These are phyloP conservation scores for Phaeophleospora eucalypticola DNA, from an alignment of 2,329 filamentous ascomycete species.

Conservation along the genomic window DNA sequence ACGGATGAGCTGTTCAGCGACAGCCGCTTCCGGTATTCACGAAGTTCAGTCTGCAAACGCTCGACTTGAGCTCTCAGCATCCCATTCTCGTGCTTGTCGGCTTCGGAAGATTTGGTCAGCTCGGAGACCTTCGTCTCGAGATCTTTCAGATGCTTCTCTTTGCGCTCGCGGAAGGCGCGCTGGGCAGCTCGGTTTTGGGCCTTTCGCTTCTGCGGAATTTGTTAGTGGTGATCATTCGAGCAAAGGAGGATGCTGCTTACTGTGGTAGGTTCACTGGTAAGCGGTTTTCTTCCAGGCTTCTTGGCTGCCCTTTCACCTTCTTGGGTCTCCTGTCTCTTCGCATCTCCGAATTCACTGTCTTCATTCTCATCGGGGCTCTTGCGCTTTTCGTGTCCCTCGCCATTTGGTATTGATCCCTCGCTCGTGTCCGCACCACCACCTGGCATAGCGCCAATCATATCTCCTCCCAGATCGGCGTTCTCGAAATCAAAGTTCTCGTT, in stretches of 20 bases:
- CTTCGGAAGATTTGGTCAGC: slow-evolving; percentile 75
- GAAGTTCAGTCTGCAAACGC: slow-evolving; percentile 76
- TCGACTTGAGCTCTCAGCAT: slow-evolving; percentile 83
- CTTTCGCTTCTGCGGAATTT: slow-evolving; percentile 72
- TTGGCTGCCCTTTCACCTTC: slow-evolving; percentile 83
- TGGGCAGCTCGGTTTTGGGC: slow-evolving; percentile 92
- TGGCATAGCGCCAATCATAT: slow-evolving; percentile 74
- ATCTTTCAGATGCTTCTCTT: slow-evolving; percentile 85
- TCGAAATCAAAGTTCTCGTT: slow-evolving; percentile 72
- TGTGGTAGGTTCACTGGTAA: slow-evolving; percentile 92
- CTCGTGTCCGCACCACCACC: slow-evolving; percentile 41
- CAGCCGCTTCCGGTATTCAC: slow-evolving; percentile 85
- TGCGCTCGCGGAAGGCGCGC: slow-evolving; percentile 87
- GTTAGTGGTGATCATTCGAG: slow-evolving; percentile 1
- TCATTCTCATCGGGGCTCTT: slow-evolving; percentile 64
- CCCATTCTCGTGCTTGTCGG: slow-evolving; percentile 79
- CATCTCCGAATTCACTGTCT: slow-evolving; percentile 60
- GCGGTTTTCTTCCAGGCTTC: slow-evolving; percentile 92
- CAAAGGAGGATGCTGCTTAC: slow-evolving; percentile 56
- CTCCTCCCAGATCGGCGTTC: slow-evolving; percentile 49
- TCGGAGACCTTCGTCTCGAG: slow-evolving; percentile 67
- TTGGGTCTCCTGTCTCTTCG: slow-evolving; percentile 75
- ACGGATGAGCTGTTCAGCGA: slow-evolving; percentile 53
- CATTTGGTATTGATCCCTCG: slow-evolving; percentile 23
- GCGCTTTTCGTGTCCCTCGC: slow-evolving; percentile 63